Percentiles rank a stretch among this genome's conserved stretches.
These are phyloP conservation scores for Fusarium coicis DNA, from an alignment of 2,329 filamentous ascomycete genomes.

Conservation along the genomic window DNA sequence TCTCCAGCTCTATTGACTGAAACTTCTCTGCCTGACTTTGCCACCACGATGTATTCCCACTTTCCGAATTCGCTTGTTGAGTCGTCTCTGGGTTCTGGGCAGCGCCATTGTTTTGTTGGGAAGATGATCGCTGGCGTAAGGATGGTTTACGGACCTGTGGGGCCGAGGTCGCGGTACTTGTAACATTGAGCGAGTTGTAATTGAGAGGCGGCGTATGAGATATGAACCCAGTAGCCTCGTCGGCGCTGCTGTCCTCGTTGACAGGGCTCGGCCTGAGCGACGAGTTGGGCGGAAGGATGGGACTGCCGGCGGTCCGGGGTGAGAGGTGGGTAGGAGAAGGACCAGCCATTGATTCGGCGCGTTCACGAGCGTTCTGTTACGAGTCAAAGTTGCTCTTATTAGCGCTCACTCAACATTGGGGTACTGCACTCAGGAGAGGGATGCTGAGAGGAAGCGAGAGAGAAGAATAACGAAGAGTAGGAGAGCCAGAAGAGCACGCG, in stretches of 20 bases:
- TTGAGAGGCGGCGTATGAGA: conserved; percentile 49
- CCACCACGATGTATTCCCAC: conserved; percentile 59
- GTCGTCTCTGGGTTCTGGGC: conserved; percentile 13
- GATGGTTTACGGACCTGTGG: conserved; percentile 29
- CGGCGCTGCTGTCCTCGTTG: conserved; percentile 42
- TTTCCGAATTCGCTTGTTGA: conserved; percentile 35
- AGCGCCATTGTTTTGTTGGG: conserved; percentile 11
- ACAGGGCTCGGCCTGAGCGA: conserved; percentile 27
- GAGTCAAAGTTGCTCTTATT: conserved; percentile 9
- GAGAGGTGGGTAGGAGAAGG: conserved; percentile 28
- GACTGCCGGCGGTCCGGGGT: conserved; percentile 31
- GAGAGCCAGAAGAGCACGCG: conserved; percentile 20
- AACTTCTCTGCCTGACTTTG: conserved; percentile 59
- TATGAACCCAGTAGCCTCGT: conserved; percentile 58
- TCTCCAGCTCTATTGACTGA: conserved; percentile 79
- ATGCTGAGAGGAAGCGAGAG: not conserved
- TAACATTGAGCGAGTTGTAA: conserved; percentile 53
- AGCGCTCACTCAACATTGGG: conserved; percentile 4
- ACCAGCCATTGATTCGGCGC: conserved; percentile 54
- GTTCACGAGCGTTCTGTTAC: conserved; percentile 55
- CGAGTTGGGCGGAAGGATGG: conserved; percentile 29
- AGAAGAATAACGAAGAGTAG: conserved; percentile 1
- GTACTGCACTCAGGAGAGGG: not conserved
- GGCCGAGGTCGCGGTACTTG: conserved; percentile 24
- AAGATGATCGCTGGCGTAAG: conserved; percentile 13